These are phyloP conservation scores for Russula lepida DNA, from an alignment of 768 basidiomycete species.

Conservation along the genomic window DNA sequence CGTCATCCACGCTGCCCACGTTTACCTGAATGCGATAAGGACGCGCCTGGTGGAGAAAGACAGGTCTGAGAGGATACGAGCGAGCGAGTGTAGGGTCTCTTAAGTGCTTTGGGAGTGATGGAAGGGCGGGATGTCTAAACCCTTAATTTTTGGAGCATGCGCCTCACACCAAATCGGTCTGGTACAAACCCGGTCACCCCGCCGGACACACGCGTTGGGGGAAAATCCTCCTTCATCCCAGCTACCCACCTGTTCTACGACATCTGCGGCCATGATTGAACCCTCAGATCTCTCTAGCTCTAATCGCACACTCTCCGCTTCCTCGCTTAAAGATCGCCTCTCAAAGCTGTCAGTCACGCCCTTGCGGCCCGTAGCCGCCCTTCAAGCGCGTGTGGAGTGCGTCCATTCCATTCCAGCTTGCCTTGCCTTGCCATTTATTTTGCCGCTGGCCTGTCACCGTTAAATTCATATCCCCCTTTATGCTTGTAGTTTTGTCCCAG, in stretches of 20 bases:
- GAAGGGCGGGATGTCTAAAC: background rate
- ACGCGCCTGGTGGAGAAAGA: no score
- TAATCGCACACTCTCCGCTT: conserved; percentile 49
- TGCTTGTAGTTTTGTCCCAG: conserved; percentile 64
- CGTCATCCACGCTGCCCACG: background rate
- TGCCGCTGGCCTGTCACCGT: background rate
- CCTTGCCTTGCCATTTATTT: background rate
- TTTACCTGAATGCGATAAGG: no score
- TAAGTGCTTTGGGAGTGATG: no score
- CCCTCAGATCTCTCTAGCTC: conserved; percentile 29
- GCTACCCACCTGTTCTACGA: background rate
- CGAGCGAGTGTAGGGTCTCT: no score
- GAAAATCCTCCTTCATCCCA: background rate
- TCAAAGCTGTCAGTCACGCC: conserved; percentile 44
- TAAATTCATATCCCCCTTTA: background rate
- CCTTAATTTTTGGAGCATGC: no score
- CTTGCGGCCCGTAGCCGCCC: conserved; percentile 51
- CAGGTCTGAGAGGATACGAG: background rate
- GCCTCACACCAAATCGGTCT: background rate
- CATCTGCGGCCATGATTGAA: background rate
- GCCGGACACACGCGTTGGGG: background rate
- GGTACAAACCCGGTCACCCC: background rate
- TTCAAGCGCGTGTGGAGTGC: conserved; percentile 70
- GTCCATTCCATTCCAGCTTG: conserved; percentile 26
- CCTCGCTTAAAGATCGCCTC: conserved; percentile 52